Conservation (phyloP, 1,284 basidiomycete genomes). For the Boletus sp. region DNA sequence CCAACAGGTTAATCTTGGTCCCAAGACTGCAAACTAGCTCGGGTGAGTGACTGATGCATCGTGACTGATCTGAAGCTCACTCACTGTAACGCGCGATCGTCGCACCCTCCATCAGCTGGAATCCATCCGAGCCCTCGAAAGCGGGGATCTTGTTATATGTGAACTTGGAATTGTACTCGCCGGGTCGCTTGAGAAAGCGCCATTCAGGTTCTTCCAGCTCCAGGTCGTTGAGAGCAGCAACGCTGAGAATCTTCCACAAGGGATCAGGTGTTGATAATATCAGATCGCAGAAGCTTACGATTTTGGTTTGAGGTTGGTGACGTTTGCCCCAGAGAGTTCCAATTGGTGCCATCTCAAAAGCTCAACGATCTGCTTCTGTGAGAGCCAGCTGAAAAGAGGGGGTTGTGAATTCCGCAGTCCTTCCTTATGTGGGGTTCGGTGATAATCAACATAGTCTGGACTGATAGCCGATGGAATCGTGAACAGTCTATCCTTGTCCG, state of each 20-base stretch:
- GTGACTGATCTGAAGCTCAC: neutral
- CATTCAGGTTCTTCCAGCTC: constrained; percentile 16
- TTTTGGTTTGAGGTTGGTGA: constrained; percentile 9
- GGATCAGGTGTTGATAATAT: neutral
- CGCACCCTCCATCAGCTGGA: constrained; percentile 51
- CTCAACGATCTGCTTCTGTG: neutral
- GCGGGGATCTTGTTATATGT: constrained; percentile 52
- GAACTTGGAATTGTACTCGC: constrained; percentile 49
- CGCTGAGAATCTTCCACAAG: constrained; percentile 8
- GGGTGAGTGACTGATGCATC: neutral
- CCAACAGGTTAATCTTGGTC: constrained; percentile 51
- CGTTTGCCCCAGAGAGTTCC: constrained; percentile 10
- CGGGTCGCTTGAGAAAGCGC: constrained; percentile 39
- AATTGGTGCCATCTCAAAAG: constrained; percentile 6
- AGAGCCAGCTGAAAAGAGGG: neutral
- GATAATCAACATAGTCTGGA: neutral
- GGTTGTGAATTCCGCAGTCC: neutral
- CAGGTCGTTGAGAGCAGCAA: constrained; percentile 15
- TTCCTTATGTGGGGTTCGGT: neutral
- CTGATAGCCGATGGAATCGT: too few species aligned
- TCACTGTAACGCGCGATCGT: constrained; percentile 61
- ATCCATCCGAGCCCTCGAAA: constrained; percentile 54
- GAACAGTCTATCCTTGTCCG: too few species aligned
- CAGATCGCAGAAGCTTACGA: neutral
- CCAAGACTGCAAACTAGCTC: constrained; percentile 47